phyloP scores from a whole-genome alignment of 2,329 filamentous ascomycete species.

The Madurella fahalii region DNA sequence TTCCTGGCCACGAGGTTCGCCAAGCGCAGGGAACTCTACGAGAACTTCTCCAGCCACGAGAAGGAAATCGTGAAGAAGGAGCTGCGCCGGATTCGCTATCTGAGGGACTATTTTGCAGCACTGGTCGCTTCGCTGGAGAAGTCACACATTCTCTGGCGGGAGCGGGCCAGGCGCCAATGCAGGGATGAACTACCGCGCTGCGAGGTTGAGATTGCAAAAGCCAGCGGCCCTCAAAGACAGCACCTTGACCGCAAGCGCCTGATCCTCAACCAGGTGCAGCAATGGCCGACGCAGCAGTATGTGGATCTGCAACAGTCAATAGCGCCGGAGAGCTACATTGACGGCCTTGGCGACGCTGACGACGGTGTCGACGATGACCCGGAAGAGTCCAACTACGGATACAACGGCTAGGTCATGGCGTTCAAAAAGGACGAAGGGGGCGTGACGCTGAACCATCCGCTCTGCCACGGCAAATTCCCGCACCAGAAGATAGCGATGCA shows the following conservation, averaged over 20 bases:
- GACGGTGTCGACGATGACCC: constrained; percentile 21
- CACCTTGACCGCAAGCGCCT: constrained; percentile 16
- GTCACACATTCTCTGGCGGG: constrained; percentile 16
- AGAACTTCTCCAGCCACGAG: constrained; percentile 15
- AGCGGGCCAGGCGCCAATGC: constrained; percentile 10
- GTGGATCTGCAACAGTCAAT: constrained; percentile 6
- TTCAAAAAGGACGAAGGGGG: constrained; percentile 21
- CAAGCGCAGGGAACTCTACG: constrained; percentile 17
- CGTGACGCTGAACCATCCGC: constrained; percentile 17
- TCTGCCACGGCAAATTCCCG: constrained; percentile 22
- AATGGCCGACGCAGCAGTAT: constrained; percentile 18
- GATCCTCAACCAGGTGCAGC: constrained; percentile 18
- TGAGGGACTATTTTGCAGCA: constrained; percentile 19
- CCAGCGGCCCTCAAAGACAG: constrained; percentile 9
- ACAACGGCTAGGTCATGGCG: constrained; percentile 23
- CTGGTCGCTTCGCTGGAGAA: constrained; percentile 15
- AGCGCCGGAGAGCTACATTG: constrained; percentile 18
- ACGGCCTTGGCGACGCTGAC: constrained; percentile 15
- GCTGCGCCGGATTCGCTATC: constrained; percentile 20
- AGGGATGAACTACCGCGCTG: constrained; percentile 16
- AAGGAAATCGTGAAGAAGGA: constrained; percentile 21
- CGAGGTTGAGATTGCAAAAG: constrained; percentile 15
- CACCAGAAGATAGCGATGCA: constrained; percentile 25
- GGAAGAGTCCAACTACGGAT: constrained; percentile 20
- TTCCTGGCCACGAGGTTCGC: constrained; percentile 20